A percentile compares a stretch with the other conserved stretches of the same genome.
These are phyloP conservation scores for Bisporella sp. DNA, from an alignment of 2,329 filamentous ascomycete genomes.

Conservation along the genomic window DNA sequence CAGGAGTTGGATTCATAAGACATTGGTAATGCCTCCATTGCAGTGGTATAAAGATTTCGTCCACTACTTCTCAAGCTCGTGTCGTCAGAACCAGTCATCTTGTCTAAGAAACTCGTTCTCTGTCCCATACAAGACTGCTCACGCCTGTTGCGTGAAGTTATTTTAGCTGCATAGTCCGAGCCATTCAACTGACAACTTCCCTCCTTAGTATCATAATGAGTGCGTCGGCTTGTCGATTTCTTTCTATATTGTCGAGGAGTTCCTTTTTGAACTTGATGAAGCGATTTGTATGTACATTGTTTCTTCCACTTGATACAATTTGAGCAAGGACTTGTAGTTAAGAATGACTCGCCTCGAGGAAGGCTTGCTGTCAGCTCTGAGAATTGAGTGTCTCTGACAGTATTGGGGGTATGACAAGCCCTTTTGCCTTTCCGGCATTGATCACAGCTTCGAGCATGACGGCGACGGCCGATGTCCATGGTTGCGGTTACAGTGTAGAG, in stretches of 20 bases:
- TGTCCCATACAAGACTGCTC: not conserved
- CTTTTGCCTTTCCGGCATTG: slow-evolving; percentile 39
- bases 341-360: not conserved
- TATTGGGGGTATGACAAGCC: slow-evolving; percentile 35
- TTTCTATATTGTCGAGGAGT: not conserved
- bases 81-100: not conserved
- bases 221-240: not conserved
- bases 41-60: not conserved
- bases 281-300: slow-evolving; percentile 11
- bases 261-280: not conserved
- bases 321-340: slow-evolving; percentile 4
- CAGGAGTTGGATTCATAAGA: not conserved
- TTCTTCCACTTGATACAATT: slow-evolving; percentile 9
- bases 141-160: not conserved
- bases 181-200: not conserved
- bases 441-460: slow-evolving; percentile 38
- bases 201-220: not conserved
- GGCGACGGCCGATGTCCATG: not conserved
- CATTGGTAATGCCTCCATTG: not conserved
- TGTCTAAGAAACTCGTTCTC: too few relatives aligned
- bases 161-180: not conserved
- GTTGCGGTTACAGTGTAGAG: too few relatives aligned
- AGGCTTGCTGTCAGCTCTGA: not conserved
- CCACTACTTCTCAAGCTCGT: not conserved
- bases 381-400: not conserved